phyloP scores from a whole-genome alignment of 441 rosid genomes.

The Gossypium trilobum region DNA sequence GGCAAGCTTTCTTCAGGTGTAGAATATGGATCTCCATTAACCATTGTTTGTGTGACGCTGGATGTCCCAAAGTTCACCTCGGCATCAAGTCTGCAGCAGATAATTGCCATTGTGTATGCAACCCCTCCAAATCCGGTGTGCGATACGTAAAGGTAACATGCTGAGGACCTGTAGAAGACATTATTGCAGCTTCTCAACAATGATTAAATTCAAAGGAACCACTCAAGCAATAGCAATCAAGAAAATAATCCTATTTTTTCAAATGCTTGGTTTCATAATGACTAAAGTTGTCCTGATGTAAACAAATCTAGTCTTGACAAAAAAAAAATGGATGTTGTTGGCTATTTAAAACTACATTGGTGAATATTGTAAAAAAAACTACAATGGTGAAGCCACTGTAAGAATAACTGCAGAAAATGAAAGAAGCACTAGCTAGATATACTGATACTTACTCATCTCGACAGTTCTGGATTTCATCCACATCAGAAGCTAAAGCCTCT shows the following conservation, averaged over 20 bases:
- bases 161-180: constrained; percentile 40
- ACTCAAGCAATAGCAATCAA: background rate
- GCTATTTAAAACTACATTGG: background rate
- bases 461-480: constrained; percentile 74
- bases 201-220: background rate
- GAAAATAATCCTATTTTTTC: background rate
- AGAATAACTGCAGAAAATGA: background rate
- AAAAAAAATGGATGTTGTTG: background rate
- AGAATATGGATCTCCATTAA: constrained; percentile 22
- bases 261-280: too few relatives aligned
- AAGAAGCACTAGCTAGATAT: background rate
- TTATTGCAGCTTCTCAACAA: background rate
- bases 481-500: constrained; percentile 80
- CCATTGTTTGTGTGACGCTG: constrained; percentile 24
- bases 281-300: background rate
- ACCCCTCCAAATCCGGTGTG: constrained; percentile 97
- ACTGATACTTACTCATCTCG: constrained; percentile 57
- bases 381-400: background rate
- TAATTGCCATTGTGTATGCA: constrained; percentile 88
- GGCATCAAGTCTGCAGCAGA: constrained; percentile 65
- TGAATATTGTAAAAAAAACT: background rate
- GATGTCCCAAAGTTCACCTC: constrained; percentile 32
- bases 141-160: constrained; percentile 77
- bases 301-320: background rate
- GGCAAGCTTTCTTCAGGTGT: constrained; percentile 37